These are phyloP conservation scores for Rhipidocladum racemiflorum DNA, from an alignment of 176 grass and related monocot species.

Conservation along the genomic window DNA sequence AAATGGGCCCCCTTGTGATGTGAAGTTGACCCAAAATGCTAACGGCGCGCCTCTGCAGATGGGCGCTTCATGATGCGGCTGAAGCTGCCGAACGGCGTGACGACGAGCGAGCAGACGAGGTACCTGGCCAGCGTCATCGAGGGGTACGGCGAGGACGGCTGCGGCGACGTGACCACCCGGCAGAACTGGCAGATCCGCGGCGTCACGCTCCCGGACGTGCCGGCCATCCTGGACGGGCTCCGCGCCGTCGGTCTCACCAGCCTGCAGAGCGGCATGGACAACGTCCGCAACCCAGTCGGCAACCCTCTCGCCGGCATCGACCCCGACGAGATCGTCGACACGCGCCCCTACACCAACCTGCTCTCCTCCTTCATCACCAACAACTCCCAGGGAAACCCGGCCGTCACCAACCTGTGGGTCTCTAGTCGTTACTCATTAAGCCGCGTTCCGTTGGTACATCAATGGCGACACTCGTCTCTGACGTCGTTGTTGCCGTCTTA, in stretches of 20 bases:
- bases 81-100: constrained; percentile 94
- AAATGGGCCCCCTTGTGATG: neutral
- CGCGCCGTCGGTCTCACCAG: constrained; percentile 72
- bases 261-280: constrained; percentile 99
- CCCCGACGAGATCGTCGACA: constrained; percentile 88
- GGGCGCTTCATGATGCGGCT: constrained; percentile 96
- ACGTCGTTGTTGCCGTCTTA: neutral
- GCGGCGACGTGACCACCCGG: constrained; percentile 90
- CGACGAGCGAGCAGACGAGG: constrained; percentile 92
- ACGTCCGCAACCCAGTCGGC: constrained; percentile 90
- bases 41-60: constrained; percentile 42
- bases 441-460: neutral
- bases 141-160: constrained; percentile 74
- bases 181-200: constrained; percentile 99
- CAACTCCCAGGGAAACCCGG: constrained; percentile 64
- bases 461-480: neutral
- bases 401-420: constrained; percentile 75
- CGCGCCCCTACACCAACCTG: constrained; percentile 80
- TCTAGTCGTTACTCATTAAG: neutral
- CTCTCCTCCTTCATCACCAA: constrained; percentile 76
- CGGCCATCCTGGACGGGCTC: constrained; percentile 76
- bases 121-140: constrained; percentile 85
- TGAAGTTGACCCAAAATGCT: neutral
- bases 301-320: constrained; percentile 94
- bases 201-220: constrained; percentile 79